Conservation (phyloP, 208 protist species). For the Crithidia bombi region DNA sequence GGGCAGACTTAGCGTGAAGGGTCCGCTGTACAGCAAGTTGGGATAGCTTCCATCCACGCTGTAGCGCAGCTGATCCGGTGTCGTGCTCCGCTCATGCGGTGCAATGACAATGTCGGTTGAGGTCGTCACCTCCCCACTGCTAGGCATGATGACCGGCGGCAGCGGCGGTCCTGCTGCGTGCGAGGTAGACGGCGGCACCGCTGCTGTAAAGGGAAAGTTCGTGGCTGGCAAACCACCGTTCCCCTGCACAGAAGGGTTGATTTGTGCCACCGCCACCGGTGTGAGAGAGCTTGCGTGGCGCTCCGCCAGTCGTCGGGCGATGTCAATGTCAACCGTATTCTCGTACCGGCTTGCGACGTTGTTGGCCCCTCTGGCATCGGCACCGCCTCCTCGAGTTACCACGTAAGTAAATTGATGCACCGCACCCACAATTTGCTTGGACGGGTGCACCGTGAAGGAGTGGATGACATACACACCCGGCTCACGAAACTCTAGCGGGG, state of each 20-base stretch:
- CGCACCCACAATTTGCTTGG: conserved; percentile 46
- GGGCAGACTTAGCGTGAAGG: conserved; percentile 74
- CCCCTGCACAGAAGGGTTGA: background rate
- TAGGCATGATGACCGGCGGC: conserved; percentile 62
- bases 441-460: conserved; percentile 68
- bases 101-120: conserved; percentile 71
- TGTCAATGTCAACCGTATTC: conserved; percentile 32
- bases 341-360: background rate
- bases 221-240: background rate
- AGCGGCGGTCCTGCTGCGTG: conserved; percentile 11
- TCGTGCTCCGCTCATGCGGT: conserved; percentile 47
- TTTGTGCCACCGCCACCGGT: background rate
- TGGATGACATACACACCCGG: conserved; percentile 64
- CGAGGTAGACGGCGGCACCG: background rate
- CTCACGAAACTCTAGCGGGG: conserved; percentile 59
- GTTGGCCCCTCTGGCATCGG: background rate
- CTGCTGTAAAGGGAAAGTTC: background rate
- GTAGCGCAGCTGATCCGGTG: conserved; percentile 76
- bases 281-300: background rate
- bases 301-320: conserved; percentile 15
- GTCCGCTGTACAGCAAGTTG: conserved; percentile 70
- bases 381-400: conserved; percentile 18
- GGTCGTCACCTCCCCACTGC: conserved; percentile 68
- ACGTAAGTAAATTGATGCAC: conserved; percentile 76
- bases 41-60: conserved; percentile 81